Evolutionary conservation across 441 rosid species (phyloP), one percentile per base, ranked within the genome.

Genomic region (Brassica balearica): DNA sequence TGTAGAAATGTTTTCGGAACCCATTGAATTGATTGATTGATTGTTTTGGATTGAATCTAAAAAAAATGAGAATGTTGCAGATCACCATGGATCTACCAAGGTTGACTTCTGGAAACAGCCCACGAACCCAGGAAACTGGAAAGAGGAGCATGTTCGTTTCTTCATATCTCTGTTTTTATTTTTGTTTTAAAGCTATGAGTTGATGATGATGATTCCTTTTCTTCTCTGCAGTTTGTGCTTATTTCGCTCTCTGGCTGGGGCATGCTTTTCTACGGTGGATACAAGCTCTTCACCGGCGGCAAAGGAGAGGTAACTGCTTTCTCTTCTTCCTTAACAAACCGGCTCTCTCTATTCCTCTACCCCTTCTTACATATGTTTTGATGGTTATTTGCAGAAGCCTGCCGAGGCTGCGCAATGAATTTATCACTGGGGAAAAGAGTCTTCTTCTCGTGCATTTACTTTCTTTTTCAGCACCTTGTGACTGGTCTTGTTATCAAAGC

Each of bases 181-280:
- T 10, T 7, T 66, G 27, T 14, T 2, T 68, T 32, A 53, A 75
- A 56, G 8, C 20, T 6, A 53, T 53, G 59, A 14, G 59, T 53
- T 53, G 59, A 53, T 51, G 19, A 48, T 51, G 17, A 53, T 46
- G 7, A 41, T 43, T 15, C 17, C 23, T 9, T 86, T 3, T 64
- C 17, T 19, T 70, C 8, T 60, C 27, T 74, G 85, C 92, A 92
- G 97, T 95, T 93, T 81, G 97, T 93, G 63, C 86, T 95, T 10
- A 91, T 89, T 75, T 95, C 99, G 56, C 84, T 95, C 22, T 69
- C 93, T 46, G 98, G 95, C 22, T 93, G 98, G 98, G 98, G 92
- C 66, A 72, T 87, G 62, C 82, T 86, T 15, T 6, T 95, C 88
- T 90, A 51, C 84, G 80, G 93, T 60, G 88, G 89, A 36, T 95